Evolutionary conservation across 495 filamentous ascomycete genomes (phyloP), one percentile per base, ranked within the genome.

Genomic region (Emericellopsis terricola): DNA sequence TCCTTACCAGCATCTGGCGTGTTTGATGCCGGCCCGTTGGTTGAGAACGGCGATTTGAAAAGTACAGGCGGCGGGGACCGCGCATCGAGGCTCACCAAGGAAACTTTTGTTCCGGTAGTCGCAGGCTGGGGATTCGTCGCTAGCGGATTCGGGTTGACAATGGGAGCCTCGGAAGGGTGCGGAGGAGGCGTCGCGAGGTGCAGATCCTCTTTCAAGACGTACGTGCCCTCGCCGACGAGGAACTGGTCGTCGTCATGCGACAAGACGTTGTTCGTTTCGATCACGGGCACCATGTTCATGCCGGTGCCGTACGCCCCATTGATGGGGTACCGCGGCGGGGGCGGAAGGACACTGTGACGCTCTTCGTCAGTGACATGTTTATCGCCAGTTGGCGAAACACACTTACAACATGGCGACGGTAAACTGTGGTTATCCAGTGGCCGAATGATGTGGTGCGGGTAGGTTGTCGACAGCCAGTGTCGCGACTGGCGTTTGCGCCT

Each of bases 101-200:
- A 86, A 14, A 94, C 46, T 54, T 78, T 91, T n/a, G 87, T 85
- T 33, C 91, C 89, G 3, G 73, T 62, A 18, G 78, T 86, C 9
- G 80, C 81, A 8, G 85, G 81, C 21, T 70, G 68, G 17, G 81
- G 78, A 11, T 71, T 75, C 2, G 86, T 93, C 23, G 81, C 77
- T 26, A 96, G 73, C 24, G 87, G 87, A 46, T 96, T 97, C 8
- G 78, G 73, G 50, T 84, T 94, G 41, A 73, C 53, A 15, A 82
- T 56, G 4, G 82, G 85, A 21, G 81, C 75, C 62, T 96, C 91
- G 34, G 84, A 86, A 17, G 87, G 87, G 53, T 96, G 87, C 4
- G 91, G 84, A 36, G 84, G 89, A 35, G 89, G 87, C 37, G 85
- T 94, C 29, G 89, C 87, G 19, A 97, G 77, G 37, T 81, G 79